These are phyloP conservation scores for Coemansia sp. DNA, from an alignment of 192 early-diverging fungal species.

Conservation along the genomic window DNA sequence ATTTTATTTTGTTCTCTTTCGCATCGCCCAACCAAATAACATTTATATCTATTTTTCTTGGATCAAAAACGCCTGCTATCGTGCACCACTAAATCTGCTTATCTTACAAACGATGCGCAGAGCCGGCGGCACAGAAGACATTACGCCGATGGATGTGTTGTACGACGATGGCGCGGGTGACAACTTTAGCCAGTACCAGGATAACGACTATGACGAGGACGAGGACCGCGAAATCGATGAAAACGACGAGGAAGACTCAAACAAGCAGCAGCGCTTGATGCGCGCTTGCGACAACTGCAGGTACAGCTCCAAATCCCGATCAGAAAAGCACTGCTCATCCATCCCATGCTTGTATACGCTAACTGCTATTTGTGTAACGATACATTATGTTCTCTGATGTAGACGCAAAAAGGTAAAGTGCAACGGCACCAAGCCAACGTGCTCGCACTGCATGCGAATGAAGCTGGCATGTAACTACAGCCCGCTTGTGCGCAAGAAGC, in stretches of 20 bases:
- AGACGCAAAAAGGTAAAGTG: slow-evolving; percentile 57
- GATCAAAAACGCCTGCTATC: not conserved
- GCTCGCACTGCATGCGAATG: slow-evolving; percentile 54
- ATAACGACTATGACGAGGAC: slow-evolving; percentile 20
- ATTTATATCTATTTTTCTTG: not conserved
- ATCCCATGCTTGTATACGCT: not conserved
- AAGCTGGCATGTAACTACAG: slow-evolving; percentile 57
- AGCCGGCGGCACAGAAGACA: slow-evolving; percentile 4
- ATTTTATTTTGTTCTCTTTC: not conserved
- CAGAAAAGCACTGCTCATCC: no score
- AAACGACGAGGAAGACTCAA: slow-evolving; percentile 18
- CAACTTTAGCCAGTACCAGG: slow-evolving; percentile 11
- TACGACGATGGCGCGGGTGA: slow-evolving; percentile 11
- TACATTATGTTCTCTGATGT: slow-evolving; percentile 6
- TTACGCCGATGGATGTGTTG: slow-evolving; percentile 9
- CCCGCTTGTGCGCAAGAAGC: slow-evolving; percentile 56
- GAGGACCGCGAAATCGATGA: slow-evolving; percentile 21
- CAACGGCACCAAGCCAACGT: slow-evolving; percentile 53
- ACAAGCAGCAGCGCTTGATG: slow-evolving; percentile 48
- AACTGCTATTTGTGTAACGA: not conserved
- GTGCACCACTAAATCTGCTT: not conserved
- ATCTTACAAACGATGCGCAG: not conserved
- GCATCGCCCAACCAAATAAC: not conserved
- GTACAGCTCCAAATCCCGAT: slow-evolving; percentile 6
- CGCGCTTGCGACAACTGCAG: slow-evolving; percentile 56